Evolutionary conservation across 441 rosid species (phyloP).

Genomic region (Bocquillonia castaneifolia): DNA sequence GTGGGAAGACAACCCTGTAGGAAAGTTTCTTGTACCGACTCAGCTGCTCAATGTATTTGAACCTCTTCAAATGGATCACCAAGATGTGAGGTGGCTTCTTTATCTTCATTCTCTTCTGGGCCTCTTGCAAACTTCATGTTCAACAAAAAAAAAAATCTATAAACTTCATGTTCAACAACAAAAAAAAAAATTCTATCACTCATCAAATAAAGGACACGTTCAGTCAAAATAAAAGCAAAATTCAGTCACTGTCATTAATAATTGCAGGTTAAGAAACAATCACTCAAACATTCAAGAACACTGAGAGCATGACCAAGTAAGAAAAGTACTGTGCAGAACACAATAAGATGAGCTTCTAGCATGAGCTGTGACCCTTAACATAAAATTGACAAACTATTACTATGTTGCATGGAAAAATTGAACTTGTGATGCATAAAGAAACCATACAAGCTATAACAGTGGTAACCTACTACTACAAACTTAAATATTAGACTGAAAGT

Average conservation of each 20-base stretch:
- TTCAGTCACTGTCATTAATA: background rate
- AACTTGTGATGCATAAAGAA: background rate
- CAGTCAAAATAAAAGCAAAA: background rate
- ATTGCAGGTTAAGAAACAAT: background rate
- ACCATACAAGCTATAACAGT: background rate
- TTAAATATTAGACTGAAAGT: background rate
- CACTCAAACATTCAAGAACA: background rate
- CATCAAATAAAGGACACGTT: too few relatives aligned
- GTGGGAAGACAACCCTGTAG: conserved; percentile 78
- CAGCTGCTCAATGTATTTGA: conserved; percentile 85
- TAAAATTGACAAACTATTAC: background rate
- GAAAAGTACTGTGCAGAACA: background rate
- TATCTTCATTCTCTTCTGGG: conserved; percentile 93
- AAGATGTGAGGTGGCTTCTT: conserved; percentile 83
- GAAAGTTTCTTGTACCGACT: conserved; percentile 87
- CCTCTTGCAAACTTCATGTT: conserved; percentile 82
- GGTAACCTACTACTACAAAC: background rate
- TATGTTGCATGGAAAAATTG: background rate
- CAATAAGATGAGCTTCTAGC: background rate
- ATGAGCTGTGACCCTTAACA: too few relatives aligned
- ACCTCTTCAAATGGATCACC: conserved; percentile 81
- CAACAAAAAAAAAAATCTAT: background rate
- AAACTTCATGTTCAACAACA: too few relatives aligned
- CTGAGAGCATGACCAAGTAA: background rate
- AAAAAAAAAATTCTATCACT: too few relatives aligned